These are phyloP conservation scores for Ophiostoma perfectum DNA, from an alignment of 2,329 filamentous ascomycete genomes.

Conservation along the genomic window DNA sequence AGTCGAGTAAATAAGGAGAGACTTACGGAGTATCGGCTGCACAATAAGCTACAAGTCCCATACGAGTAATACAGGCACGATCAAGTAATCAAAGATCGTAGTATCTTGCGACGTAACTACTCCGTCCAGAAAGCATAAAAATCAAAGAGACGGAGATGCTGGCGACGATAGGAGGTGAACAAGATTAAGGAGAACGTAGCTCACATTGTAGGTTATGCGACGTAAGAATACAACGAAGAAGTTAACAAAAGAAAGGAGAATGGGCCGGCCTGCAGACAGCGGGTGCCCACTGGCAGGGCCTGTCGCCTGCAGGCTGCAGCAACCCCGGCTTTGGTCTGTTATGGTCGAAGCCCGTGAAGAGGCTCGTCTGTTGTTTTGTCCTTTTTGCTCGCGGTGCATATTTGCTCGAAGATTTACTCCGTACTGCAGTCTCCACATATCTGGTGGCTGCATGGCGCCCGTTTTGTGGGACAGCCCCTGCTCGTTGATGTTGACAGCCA, in stretches of 20 bases:
- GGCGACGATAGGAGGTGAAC: no score
- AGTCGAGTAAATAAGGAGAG: not conserved
- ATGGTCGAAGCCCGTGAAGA: not conserved
- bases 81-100: no score
- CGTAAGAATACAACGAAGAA: no score
- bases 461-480: conserved; percentile 18
- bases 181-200: no score
- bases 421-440: not conserved
- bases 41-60: not conserved
- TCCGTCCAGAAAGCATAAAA: no score
- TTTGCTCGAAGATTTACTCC: not conserved
- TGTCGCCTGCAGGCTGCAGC: no score
- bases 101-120: no score
- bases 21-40: conserved; percentile 1
- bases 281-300: not conserved
- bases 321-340: not conserved
- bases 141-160: no score
- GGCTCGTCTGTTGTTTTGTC: not conserved
- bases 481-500: conserved; percentile 15
- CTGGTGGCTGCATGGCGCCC: not conserved
- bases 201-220: no score
- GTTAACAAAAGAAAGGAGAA: no score
- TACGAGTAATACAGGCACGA: no score
- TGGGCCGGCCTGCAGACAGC: no score
- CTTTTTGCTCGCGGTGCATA: conserved; percentile 7